Base-by-base conservation (phyloP, 371 early-diverging fungal genomes). In the Syncephalis fuscata region DNA sequence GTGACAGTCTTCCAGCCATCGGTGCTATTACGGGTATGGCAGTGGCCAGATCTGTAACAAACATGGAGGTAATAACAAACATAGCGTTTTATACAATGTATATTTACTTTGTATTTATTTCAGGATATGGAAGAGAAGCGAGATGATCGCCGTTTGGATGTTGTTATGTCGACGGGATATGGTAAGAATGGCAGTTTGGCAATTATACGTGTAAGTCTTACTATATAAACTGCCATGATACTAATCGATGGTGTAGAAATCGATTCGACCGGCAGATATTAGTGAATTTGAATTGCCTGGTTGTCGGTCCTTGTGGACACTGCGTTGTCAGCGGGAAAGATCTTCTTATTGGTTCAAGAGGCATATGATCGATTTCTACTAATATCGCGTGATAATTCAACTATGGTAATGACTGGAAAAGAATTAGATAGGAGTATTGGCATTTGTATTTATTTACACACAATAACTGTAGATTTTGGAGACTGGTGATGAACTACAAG, bases 401-500 rank as follows among this genome's bases (percentile, higher is more conserved):
- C 88, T 1, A 58, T 80, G 66, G 32, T 32, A 32, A 32, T 32
- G 4, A 11, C 11, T 32, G 4, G 11, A 32, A 7, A 32, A 11
- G 7, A 32, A 32, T 32, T 7, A 11, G 32, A 7, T 32, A 32
- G 32, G 11, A 11, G 32, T 32, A 7, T 32, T 7, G 4, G 7
- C 32, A 32, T 4, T 32, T 32, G 11, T 4, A 32, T 32, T 32
- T 7, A 16, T 19, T 22, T 17, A 21, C 10, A 26, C 4, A 16
- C 26, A 15, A 11, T 16, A 3, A 16, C 9, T 10, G 0, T 48
- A 78, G 72, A 77, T 89, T 2, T 65, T 92, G 25, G 64, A 72
- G 8, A 76, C 86, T 2, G 89, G 88, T 40, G 82, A 86, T 24
- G 93, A 92, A 48, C 62, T 94, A 10, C 70, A 72, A 37, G 85